Evolutionary conservation across 2,329 filamentous ascomycete genomes (phyloP).

Genomic region (Allantophomopsis cytisporea): DNA sequence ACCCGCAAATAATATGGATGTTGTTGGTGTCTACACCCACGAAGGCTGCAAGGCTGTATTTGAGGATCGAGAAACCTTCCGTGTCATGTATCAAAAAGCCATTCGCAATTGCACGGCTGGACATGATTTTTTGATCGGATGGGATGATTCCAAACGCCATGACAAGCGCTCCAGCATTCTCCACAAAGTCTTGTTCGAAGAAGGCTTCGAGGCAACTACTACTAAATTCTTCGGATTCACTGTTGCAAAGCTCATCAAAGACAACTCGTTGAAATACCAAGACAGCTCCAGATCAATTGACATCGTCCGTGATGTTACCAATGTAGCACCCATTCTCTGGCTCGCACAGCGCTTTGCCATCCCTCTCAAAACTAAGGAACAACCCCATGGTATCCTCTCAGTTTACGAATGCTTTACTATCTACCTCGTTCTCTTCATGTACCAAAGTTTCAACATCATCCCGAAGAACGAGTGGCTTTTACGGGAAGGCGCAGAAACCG

Average conservation of each 20-base stretch:
- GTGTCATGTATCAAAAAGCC: too few species aligned
- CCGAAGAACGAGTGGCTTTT: too few species aligned
- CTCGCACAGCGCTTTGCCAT: slow-evolving; percentile 39
- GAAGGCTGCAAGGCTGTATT: too few species aligned
- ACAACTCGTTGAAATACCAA: slow-evolving; percentile 30
- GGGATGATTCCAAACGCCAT: slow-evolving; percentile 27
- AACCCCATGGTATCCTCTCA: slow-evolving; percentile 47
- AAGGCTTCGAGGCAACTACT: slow-evolving; percentile 27
- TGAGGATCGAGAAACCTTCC: too few species aligned
- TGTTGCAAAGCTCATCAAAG: slow-evolving; percentile 27
- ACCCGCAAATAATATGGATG: too few species aligned
- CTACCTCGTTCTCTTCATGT: too few species aligned
- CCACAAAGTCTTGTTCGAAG: slow-evolving; percentile 29
- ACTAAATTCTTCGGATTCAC: slow-evolving; percentile 27
- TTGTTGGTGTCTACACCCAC: too few species aligned
- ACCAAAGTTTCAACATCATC: too few species aligned
- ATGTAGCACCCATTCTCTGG: slow-evolving; percentile 41
- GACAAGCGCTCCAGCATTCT: slow-evolving; percentile 25
- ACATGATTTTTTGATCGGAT: slow-evolving; percentile 32
- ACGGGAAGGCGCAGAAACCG: too few species aligned
- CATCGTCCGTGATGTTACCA: slow-evolving; percentile 51
- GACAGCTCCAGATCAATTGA: slow-evolving; percentile 29
- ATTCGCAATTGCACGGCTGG: slow-evolving; percentile 26
- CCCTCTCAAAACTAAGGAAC: slow-evolving; percentile 48
- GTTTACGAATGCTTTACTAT: too few species aligned